Evolutionary conservation across 2,329 filamentous ascomycete species (phyloP).

Genomic region (Cercospora sp.): DNA sequence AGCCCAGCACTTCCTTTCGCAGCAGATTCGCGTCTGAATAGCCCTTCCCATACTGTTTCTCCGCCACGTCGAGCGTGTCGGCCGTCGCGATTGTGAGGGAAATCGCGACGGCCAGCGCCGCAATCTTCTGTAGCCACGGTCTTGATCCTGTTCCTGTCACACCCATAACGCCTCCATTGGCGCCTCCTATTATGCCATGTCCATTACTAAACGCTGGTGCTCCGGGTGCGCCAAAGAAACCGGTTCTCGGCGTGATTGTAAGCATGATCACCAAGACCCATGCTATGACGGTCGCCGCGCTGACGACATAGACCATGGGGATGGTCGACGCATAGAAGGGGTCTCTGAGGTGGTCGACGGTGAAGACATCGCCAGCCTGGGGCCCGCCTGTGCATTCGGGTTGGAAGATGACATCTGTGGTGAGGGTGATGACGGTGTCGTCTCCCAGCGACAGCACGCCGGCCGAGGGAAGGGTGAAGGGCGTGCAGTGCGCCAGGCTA

Average conservation of each 20-base stretch:
- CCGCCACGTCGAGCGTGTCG: conserved; percentile 83
- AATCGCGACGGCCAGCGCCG: conserved; percentile 65
- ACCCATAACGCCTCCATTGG: conserved; percentile 60
- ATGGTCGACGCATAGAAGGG: conserved; percentile 94
- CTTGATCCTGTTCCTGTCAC: conserved; percentile 85
- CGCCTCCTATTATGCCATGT: conserved; percentile 81
- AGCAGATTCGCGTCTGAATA: conserved; percentile 76
- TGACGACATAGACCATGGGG: conserved; percentile 89
- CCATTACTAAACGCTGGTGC: conserved; percentile 56
- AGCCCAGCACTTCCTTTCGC: conserved; percentile 76
- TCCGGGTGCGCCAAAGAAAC: conserved; percentile 73
- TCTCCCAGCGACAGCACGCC: conserved; percentile 57
- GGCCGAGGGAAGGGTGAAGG: conserved; percentile 61
- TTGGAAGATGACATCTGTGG: conserved; percentile 60
- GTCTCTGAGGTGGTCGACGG: conserved; percentile 69
- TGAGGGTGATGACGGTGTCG: conserved; percentile 59
- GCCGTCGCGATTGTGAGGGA: conserved; percentile 91
- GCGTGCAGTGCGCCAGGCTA: conserved; percentile 54
- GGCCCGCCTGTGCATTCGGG: conserved; percentile 54
- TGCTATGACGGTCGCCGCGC: conserved; percentile 83
- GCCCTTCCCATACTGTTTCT: conserved; percentile 75
- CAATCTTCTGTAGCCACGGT: conserved; percentile 82
- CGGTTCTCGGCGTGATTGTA: conserved; percentile 90
- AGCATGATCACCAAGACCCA: conserved; percentile 94
- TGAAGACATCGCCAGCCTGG: conserved; percentile 47